phyloP scores from a whole-genome alignment of 1,284 basidiomycete genomes.

The Cronartium ribicola region DNA sequence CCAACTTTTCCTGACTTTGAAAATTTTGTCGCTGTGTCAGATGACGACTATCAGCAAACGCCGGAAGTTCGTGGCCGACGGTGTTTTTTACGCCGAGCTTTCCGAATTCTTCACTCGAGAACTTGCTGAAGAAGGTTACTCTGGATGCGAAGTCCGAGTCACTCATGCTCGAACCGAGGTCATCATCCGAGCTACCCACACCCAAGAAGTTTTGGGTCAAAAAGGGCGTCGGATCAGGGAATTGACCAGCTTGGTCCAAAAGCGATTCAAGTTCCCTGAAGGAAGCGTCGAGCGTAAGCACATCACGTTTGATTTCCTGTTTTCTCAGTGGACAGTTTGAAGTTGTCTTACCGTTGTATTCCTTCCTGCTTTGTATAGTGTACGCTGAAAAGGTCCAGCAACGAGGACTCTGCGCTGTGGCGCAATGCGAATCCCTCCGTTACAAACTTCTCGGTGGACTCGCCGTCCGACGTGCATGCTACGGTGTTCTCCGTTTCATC shows the following conservation, averaged over 20 bases:
- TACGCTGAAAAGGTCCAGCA: constrained; percentile 99
- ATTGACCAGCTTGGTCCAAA: constrained; percentile 95
- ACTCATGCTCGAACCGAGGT: constrained; percentile 99
- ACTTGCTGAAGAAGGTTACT: constrained; percentile 99
- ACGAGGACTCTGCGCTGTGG: constrained; percentile 96
- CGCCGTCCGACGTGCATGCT: constrained; percentile 98
- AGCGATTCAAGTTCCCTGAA: constrained; percentile 99
- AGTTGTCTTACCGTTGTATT: neutral
- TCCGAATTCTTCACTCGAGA: constrained; percentile 70
- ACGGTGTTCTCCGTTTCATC: constrained; percentile 99
- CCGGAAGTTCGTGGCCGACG: constrained; percentile 84
- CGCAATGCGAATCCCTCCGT: constrained; percentile 96
- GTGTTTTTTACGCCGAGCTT: constrained; percentile 66
- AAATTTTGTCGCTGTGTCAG: neutral
- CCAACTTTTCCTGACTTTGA: neutral
- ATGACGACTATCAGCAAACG: constrained; percentile 43
- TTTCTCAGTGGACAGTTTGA: neutral
- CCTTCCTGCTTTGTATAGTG: constrained; percentile 51
- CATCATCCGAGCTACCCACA: constrained; percentile 99
- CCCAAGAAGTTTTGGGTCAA: constrained; percentile 98
- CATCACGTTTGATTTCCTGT: neutral
- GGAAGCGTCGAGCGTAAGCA: constrained; percentile 76
- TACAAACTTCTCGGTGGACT: constrained; percentile 99
- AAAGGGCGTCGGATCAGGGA: constrained; percentile 99
- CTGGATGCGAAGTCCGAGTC: constrained; percentile 98